Percentiles rank a stretch among this genome's conserved stretches.
Evolutionary conservation across 495 filamentous ascomycete species (phyloP).

Genomic region (Penicillium odoratum): DNA sequence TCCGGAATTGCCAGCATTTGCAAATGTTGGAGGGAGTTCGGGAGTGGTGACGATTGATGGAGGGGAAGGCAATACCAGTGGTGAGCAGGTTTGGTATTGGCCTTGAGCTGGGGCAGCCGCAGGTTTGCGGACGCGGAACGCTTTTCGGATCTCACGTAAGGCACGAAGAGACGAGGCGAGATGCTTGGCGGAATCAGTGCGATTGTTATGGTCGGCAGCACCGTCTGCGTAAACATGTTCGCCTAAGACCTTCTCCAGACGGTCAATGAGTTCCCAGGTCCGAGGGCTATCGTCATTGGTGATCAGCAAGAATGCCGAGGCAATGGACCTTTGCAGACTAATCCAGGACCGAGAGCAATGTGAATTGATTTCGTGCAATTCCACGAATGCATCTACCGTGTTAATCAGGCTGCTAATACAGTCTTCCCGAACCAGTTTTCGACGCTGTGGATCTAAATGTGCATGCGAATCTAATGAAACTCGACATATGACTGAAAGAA

Average conservation of each 20-base stretch:
- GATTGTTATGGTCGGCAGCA: conserved; percentile 28
- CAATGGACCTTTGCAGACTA: conserved; percentile 48
- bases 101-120: background rate
- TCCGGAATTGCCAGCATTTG: background rate
- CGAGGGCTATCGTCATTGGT: conserved; percentile 41
- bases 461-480: conserved; percentile 52
- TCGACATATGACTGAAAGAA: conserved; percentile 58
- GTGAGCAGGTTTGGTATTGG: conserved; percentile 14
- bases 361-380: conserved; percentile 42
- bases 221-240: conserved; percentile 45
- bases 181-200: conserved; percentile 43
- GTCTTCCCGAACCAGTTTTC: conserved; percentile 43
- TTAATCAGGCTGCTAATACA: conserved; percentile 42
- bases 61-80: conserved; percentile 29
- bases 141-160: conserved; percentile 39
- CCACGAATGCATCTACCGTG: conserved; percentile 48
- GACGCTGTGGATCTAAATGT: conserved; percentile 32
- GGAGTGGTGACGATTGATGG: conserved; percentile 22
- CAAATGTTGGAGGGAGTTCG: conserved; percentile 14
- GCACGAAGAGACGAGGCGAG: conserved; percentile 42
- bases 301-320: conserved; percentile 47
- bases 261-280: conserved; percentile 40
- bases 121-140: conserved; percentile 29
- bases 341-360: conserved; percentile 50
- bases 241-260: conserved; percentile 40